These are phyloP conservation scores for Geotrichum reessii DNA, from an alignment of 1,139 yeast species.

Conservation along the genomic window DNA sequence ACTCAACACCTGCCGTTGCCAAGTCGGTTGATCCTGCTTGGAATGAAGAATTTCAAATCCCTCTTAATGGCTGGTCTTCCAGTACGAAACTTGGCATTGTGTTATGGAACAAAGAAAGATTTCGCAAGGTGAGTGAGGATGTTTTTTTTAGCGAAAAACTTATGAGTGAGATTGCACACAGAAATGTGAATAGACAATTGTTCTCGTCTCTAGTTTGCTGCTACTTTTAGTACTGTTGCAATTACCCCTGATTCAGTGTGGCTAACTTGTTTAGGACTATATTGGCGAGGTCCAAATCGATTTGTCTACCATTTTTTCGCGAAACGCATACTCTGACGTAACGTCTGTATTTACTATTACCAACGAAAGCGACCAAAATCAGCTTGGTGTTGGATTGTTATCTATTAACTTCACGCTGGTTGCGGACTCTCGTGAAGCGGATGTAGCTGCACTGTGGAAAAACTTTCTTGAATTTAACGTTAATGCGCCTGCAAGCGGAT, in stretches of 20 bases:
- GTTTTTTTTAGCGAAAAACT: too few relatives aligned
- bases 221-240: too few relatives aligned
- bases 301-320: slow-evolving; percentile 37
- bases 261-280: slow-evolving; percentile 35
- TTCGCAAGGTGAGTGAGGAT: slow-evolving; percentile 24
- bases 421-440: slow-evolving; percentile 22
- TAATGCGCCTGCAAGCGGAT: background rate
- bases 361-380: background rate
- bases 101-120: slow-evolving; percentile 37
- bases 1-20: slow-evolving; percentile 18
- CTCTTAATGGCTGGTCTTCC: slow-evolving; percentile 26
- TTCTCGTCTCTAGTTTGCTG: too few relatives aligned
- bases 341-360: background rate
- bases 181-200: too few relatives aligned
- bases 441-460: background rate
- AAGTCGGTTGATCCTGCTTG: slow-evolving; percentile 32
- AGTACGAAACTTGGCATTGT: slow-evolving; percentile 33
- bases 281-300: slow-evolving; percentile 53
- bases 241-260: background rate
- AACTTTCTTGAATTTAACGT: background rate
- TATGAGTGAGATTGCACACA: too few relatives aligned
- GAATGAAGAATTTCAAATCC: slow-evolving; percentile 34
- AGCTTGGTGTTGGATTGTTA: background rate
- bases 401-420: slow-evolving; percentile 31
- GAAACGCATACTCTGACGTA: background rate